Evolutionary conservation across 2,329 filamentous ascomycete genomes (phyloP), one percentile per base, ranked within the genome.

Genomic region (Apiospora marii): DNA sequence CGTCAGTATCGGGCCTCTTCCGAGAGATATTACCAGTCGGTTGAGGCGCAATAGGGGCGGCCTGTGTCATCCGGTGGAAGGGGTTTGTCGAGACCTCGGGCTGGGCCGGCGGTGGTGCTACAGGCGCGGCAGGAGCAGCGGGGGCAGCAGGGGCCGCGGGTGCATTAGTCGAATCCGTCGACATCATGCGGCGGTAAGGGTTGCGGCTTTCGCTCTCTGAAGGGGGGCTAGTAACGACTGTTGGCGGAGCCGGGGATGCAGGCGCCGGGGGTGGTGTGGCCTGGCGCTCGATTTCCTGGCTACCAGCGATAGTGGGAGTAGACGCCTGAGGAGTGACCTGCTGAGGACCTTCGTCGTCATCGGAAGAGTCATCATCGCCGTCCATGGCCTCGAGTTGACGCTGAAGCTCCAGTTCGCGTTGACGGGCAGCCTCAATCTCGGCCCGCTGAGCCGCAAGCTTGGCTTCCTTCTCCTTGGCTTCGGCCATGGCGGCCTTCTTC

Each of bases 101-200:
- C 76, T 78, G 85, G 34, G 77, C 79, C 67, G 81, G 80, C 41
- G 81, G 81, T 34, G 82, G 80, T 41, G 81, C 81, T 34, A 82
- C 67, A 14, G 82, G 24, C 82, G 80, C 49, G 3, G 13, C 49
- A 22, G 85, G 80, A 22, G 84, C 80, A 68, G 86, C 80, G 30
- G 86, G 79, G 43, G 86, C 81, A 22, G 85, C 84, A 70, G 84
- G 83, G 74, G 83, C 83, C 75, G 85, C 80, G 43, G 84, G 78
- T 19, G 82, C 78, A 51, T 83, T 80, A 37, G 82, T 73, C 24
- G 87, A 84, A 72, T 90, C 92, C 8, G 85, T 85, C 13, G 90
- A 92, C 87, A 97, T 91, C 85, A 95, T 96, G 83, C 93, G 94
- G 85, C 96, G 94, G 85, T 97, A 99, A 3, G 96, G 96, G 80